A percentile compares a stretch with the other conserved stretches of the same genome.
Conservation (phyloP, 2,329 filamentous ascomycete genomes). For the Sporothrix pseudoabietina region DNA sequence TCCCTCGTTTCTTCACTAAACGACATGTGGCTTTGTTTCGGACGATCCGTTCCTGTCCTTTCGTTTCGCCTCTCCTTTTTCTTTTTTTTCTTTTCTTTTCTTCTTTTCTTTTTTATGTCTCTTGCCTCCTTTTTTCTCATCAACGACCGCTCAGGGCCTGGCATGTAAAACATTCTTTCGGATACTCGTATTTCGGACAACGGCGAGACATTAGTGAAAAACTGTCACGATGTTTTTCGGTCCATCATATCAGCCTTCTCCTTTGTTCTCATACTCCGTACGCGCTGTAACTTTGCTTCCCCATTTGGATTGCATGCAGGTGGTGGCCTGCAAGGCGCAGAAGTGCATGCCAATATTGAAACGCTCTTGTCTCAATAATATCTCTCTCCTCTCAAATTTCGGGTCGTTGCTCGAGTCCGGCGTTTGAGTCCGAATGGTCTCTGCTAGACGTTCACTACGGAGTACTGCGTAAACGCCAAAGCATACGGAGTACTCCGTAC, state of each 20-base stretch:
- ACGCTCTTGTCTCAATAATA: slow-evolving; percentile 4
- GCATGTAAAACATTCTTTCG: slow-evolving; percentile 11
- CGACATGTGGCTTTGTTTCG: slow-evolving; percentile 20
- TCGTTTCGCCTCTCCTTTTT: neutral
- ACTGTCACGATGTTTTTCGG: neutral
- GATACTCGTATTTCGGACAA: slow-evolving; percentile 18
- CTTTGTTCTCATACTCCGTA: neutral
- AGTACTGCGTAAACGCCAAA: neutral
- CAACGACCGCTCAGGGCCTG: neutral
- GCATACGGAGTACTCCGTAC: neutral
- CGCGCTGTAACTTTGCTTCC: neutral
- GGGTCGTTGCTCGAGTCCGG: neutral
- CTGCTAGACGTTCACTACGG: neutral
- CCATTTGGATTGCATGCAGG: neutral
- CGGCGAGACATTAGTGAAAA: neutral
- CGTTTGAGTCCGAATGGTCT: neutral
- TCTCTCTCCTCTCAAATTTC: neutral
- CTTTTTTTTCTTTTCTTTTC: slow-evolving; percentile 12
- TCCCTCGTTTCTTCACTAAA: slow-evolving; percentile 8
- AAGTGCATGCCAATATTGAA: slow-evolving; percentile 21
- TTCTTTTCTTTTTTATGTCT: neutral
- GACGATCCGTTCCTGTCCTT: slow-evolving; percentile 15
- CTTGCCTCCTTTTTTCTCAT: neutral
- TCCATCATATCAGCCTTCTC: neutral
- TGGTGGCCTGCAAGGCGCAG: neutral